These are phyloP conservation scores for Euryodendron excelsum DNA, from an alignment of 148 eudicot species.

Conservation along the genomic window DNA sequence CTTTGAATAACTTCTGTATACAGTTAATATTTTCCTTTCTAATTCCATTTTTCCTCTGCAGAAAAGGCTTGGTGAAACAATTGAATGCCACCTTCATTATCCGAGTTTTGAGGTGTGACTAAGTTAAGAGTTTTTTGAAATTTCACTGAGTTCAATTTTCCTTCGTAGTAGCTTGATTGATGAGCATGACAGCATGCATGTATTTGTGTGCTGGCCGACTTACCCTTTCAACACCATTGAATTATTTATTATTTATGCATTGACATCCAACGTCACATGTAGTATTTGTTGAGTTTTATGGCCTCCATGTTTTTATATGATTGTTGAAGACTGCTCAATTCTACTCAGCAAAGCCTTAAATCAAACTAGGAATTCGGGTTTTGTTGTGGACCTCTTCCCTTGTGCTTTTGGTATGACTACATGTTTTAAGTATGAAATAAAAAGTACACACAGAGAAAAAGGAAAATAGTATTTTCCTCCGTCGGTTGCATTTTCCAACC, in stretches of 20 bases:
- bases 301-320: not conserved
- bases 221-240: not conserved
- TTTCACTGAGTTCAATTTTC: not conserved
- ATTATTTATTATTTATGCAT: not conserved
- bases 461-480: not conserved
- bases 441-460: too few species aligned
- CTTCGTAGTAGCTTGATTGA: not conserved
- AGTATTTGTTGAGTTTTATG: not conserved
- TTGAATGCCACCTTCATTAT: conserved; percentile 60
- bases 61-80: conserved; percentile 61
- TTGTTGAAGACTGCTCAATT: not conserved
- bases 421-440: not conserved
- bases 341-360: not conserved
- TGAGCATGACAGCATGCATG: not conserved
- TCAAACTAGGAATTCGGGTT: not conserved
- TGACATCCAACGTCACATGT: too few species aligned
- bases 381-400: not conserved
- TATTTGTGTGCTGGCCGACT: conserved; percentile 3
- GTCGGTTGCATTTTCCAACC: not conserved
- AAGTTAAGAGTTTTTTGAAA: not conserved
- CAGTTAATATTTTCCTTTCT: not conserved
- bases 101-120: conserved; percentile 84
- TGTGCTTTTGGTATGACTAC: not conserved
- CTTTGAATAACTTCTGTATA: not conserved
- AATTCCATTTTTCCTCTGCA: conserved; percentile 30